Conservation (phyloP, 148 eudicot species). For the Vaccinium corymbosum region DNA sequence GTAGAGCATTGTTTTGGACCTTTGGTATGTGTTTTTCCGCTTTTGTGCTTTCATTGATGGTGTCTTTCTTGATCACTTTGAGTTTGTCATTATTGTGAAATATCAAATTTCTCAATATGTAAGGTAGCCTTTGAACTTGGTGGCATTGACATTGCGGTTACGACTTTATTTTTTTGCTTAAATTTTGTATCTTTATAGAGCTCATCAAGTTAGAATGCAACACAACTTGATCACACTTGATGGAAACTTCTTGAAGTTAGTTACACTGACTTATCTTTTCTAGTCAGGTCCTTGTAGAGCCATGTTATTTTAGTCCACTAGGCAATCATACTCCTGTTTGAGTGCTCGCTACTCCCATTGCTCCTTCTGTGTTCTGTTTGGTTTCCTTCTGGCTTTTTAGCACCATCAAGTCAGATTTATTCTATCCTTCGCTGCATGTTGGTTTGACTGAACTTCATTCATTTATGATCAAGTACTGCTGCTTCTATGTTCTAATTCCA, state of each 20-base stretch:
- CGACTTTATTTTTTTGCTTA: background rate
- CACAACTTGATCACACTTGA: background rate
- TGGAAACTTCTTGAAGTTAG: constrained; percentile 2
- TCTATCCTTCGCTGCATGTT: background rate
- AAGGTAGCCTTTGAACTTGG: background rate
- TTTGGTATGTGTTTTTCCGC: background rate
- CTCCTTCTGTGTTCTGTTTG: background rate
- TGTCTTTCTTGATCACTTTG: constrained; percentile 2
- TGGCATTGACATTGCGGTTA: background rate
- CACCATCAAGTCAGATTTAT: background rate
- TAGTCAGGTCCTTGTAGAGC: background rate
- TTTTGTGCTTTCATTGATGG: background rate
- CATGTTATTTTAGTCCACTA: background rate
- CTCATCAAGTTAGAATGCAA: background rate
- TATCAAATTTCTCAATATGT: background rate
- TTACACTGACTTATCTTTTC: background rate
- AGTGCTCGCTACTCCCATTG: background rate
- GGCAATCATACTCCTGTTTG: background rate
- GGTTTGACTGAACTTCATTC: background rate
- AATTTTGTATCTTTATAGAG: background rate
- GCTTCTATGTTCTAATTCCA: background rate
- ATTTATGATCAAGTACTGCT: constrained; percentile 6
- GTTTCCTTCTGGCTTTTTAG: background rate
- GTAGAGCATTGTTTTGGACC: background rate
- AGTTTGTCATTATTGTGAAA: background rate